A percentile compares a stretch with the other conserved stretches of the same genome.
phyloP scores from a whole-genome alignment of 2,329 filamentous ascomycete genomes.

The Fusarium sarcochroum region DNA sequence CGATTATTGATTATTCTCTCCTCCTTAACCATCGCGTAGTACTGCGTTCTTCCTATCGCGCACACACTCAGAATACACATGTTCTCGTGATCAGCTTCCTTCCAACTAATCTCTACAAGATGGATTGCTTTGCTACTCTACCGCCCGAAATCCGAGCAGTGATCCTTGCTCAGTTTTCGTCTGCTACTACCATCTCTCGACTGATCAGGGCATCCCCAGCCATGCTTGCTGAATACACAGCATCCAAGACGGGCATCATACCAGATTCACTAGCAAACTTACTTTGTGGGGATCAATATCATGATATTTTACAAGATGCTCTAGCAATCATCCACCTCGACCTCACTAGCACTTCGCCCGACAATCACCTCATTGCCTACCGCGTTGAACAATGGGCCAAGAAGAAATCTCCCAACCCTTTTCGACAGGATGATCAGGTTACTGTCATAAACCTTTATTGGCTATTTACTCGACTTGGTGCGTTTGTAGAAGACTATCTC shows the following conservation, averaged over 20 bases:
- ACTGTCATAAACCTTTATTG: constrained; percentile 6
- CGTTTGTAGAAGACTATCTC: constrained; percentile 36
- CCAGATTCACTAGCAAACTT: background rate
- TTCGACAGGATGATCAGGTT: background rate
- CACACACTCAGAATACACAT: no score
- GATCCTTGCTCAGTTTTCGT: background rate
- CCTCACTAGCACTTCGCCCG: background rate
- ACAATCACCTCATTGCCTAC: background rate
- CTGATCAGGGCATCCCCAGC: background rate
- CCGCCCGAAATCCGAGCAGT: background rate
- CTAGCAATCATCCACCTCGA: background rate
- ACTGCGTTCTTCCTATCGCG: no score
- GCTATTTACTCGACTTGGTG: constrained; percentile 5
- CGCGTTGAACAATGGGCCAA: background rate
- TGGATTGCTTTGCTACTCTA: background rate
- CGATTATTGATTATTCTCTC: no score
- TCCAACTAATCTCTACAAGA: background rate
- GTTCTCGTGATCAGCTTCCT: no score
- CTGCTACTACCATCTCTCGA: background rate
- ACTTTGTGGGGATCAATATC: background rate
- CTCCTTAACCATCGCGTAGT: no score
- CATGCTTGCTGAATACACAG: background rate
- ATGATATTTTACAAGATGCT: constrained; percentile 6
- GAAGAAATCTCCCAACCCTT: constrained; percentile 1
- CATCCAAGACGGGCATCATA: no score